Evolutionary conservation across 2,329 filamentous ascomycete genomes (phyloP).

Genomic region (Aspergillus sp.): DNA sequence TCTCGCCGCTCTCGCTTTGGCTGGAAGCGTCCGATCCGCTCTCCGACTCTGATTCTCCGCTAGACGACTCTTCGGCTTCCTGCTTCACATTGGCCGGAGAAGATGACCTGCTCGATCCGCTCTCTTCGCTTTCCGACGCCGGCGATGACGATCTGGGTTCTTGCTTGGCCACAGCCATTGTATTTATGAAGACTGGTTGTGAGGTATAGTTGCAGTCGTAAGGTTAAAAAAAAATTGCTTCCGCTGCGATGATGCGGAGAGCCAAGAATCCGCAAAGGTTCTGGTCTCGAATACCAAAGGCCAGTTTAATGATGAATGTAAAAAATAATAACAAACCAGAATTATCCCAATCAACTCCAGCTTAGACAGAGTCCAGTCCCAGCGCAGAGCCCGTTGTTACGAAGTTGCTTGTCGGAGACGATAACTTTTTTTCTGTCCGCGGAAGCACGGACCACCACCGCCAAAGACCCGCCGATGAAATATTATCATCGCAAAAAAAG

Average conservation of each 20-base stretch:
- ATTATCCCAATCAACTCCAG: background rate
- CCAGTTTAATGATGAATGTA: background rate
- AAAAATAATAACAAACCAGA: background rate
- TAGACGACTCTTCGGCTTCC: conserved; percentile 11
- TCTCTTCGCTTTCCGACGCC: background rate
- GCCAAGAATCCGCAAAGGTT: no score
- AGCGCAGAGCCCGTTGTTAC: conserved; percentile 1
- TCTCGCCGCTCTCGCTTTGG: background rate
- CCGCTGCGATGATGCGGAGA: no score
- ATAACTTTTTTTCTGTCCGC: conserved; percentile 34
- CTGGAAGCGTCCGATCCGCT: conserved; percentile 5
- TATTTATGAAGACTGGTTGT: background rate
- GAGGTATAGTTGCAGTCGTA: background rate
- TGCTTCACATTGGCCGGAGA: conserved; percentile 17
- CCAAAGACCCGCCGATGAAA: background rate
- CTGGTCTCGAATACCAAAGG: no score
- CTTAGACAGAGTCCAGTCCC: background rate
- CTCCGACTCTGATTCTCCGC: conserved; percentile 14
- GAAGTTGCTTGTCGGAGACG: conserved; percentile 1
- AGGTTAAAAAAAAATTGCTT: background rate
- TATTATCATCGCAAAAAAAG: background rate
- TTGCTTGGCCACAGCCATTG: background rate
- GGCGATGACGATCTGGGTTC: conserved; percentile 5
- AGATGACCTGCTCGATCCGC: conserved; percentile 13
- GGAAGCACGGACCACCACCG: conserved; percentile 32